Conservation (phyloP, 805 yeast genomes). For the Yarrowia sp. region DNA sequence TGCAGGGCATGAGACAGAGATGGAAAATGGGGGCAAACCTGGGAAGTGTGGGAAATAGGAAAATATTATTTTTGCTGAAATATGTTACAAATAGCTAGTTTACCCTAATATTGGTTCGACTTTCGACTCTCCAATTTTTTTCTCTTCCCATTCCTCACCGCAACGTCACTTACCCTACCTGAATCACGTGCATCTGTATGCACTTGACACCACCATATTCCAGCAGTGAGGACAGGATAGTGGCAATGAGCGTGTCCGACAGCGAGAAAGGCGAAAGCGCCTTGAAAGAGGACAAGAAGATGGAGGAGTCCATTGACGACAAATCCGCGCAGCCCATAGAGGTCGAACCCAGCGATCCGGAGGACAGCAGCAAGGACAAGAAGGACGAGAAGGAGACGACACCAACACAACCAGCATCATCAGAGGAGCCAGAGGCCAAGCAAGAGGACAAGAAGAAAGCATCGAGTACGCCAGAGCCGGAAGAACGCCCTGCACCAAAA, state of each 20-base stretch:
- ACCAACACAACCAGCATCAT: slow-evolving; percentile 1
- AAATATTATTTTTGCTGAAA: background rate
- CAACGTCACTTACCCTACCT: slow-evolving; percentile 15
- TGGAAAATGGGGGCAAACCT: background rate
- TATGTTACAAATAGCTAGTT: no score
- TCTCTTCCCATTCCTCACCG: background rate
- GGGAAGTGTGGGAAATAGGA: background rate
- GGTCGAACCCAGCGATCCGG: background rate
- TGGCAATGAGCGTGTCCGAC: slow-evolving; percentile 38
- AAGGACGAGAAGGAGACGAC: slow-evolving; percentile 6
- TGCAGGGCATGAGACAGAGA: slow-evolving; percentile 31
- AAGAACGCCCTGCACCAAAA: background rate
- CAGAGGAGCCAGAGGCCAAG: slow-evolving; percentile 3
- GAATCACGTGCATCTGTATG: slow-evolving; percentile 30
- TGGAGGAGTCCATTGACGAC: slow-evolving; percentile 24
- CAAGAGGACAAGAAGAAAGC: slow-evolving; percentile 15
- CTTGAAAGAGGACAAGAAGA: slow-evolving; percentile 23
- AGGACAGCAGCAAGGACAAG: background rate
- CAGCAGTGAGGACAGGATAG: slow-evolving; percentile 24
- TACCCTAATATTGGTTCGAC: background rate
- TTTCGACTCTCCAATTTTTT: background rate
- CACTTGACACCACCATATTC: slow-evolving; percentile 19
- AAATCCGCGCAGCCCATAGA: slow-evolving; percentile 1
- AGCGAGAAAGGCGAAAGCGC: slow-evolving; percentile 12
- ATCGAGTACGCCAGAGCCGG: slow-evolving; percentile 14